Evolutionary conservation across 306 rosid species (phyloP).

Genomic region (Gillenia trifoliata): DNA sequence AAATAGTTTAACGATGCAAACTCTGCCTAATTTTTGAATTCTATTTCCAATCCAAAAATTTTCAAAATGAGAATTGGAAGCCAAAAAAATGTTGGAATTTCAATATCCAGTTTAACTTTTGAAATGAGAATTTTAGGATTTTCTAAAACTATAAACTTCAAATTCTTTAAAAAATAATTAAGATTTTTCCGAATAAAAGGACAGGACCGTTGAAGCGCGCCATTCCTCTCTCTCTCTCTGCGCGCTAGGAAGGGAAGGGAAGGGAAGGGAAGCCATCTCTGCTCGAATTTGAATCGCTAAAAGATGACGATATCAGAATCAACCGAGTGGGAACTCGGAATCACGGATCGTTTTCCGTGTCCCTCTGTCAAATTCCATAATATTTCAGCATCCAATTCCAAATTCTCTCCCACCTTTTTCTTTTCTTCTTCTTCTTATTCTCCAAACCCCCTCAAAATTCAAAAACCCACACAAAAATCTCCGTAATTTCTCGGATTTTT

Average conservation of each 20-base stretch:
- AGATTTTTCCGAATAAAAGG: no score
- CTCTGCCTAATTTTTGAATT: no score
- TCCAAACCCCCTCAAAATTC: background rate
- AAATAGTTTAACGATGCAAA: no score
- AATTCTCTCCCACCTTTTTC: background rate
- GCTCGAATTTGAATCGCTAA: background rate
- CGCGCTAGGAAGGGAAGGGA: no score
- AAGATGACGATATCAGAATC: background rate
- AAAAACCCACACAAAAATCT: background rate
- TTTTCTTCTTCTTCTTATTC: background rate
- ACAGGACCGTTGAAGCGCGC: background rate
- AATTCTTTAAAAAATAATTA: no score
- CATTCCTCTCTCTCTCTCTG: no score
- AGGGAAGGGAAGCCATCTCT: background rate
- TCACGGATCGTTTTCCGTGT: background rate
- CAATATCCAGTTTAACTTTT: no score
- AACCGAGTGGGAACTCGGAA: background rate
- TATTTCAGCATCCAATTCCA: conserved; percentile 15
- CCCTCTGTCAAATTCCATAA: background rate
- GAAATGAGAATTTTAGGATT: no score
- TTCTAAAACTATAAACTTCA: no score
- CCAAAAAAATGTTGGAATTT: no score
- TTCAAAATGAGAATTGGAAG: no score
- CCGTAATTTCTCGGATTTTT: background rate
- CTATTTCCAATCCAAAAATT: no score